Conservation (phyloP, 768 basidiomycete genomes). For the Hericium coralloides region DNA sequence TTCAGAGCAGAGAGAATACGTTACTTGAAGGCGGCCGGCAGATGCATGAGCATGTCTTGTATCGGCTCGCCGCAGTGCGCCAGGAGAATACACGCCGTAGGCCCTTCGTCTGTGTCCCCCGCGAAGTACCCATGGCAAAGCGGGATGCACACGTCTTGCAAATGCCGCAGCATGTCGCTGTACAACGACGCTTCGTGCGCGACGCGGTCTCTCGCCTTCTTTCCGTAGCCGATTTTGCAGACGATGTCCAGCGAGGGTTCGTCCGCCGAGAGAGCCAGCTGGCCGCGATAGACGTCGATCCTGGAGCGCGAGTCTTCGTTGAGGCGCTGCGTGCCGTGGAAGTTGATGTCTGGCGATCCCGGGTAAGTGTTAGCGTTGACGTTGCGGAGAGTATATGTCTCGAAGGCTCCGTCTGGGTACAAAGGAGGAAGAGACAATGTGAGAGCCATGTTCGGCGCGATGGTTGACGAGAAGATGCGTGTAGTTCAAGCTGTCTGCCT, state of each 20-base stretch:
- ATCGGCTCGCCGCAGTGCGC: background rate
- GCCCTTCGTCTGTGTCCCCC: background rate
- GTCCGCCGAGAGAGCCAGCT: background rate
- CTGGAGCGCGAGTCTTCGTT: background rate
- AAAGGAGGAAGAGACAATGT: background rate
- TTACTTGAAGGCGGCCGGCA: background rate
- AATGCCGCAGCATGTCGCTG: background rate
- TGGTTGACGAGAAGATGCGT: background rate
- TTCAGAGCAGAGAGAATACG: background rate
- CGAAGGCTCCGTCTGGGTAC: too few species aligned
- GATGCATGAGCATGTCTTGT: background rate
- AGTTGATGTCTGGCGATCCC: background rate
- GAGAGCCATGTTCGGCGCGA: background rate
- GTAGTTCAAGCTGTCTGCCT: too few species aligned
- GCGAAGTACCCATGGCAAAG: background rate
- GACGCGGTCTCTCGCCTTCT: background rate
- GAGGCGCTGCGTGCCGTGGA: background rate
- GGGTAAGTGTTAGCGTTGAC: background rate
- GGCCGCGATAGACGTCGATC: background rate
- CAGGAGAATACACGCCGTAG: background rate
- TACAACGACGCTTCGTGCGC: background rate
- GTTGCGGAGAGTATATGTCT: too few species aligned
- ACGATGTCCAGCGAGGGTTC: background rate
- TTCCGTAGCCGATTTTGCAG: background rate
- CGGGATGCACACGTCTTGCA: background rate